Evolutionary conservation across 164 flowering plant genomes (phyloP), one percentile per base, ranked within the genome.

Genomic region (Amborella trichopoda): DNA sequence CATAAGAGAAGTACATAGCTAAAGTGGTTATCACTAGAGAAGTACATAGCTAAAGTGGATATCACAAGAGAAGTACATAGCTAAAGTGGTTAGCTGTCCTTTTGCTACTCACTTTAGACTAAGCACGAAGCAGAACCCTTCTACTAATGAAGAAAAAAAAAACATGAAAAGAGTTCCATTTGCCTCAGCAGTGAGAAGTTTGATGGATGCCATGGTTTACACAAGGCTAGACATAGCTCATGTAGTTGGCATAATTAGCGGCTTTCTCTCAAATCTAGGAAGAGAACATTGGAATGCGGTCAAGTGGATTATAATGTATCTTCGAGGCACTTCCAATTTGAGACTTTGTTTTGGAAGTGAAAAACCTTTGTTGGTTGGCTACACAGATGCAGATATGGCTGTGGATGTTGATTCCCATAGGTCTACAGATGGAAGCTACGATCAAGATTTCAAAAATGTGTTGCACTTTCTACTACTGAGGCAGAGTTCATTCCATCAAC

Each of bases 371-470:
- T 4, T 37, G 13, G n/a, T 4, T 13, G 17, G 40, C 3, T 5
- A 37, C n/a, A 46, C 23, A 2, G 23, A 46, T 46, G 22, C 50
- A 28, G 5, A 4, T 46, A 46, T 46, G 32, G 48, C 17, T n/a
- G 33, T 9, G 16, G n/a, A 45, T 26, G 4, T 24, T 45, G 48
- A 45, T 25, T 25, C 48, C 9, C 26, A 33, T 5, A 45, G 25
- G 32, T 16, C 13, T 16, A 45, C 48, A 16, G 26, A 5, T 3
- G 48, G 48, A 16, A 4, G 3, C 27, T 45, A 10, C 2, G 16
- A 26, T 26, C 48, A 9, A 25, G 19, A 33, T 16, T 45, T 19
- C 32, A 25, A 26, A 2, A 3, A 11, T 25, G 48, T 26, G 48
- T 25, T 45, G 6, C 48, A 9, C 19, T 30, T 6, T 30, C 34